Conservation (phyloP, 2,329 filamentous ascomycete genomes). For the Fusarium mundagurra region DNA sequence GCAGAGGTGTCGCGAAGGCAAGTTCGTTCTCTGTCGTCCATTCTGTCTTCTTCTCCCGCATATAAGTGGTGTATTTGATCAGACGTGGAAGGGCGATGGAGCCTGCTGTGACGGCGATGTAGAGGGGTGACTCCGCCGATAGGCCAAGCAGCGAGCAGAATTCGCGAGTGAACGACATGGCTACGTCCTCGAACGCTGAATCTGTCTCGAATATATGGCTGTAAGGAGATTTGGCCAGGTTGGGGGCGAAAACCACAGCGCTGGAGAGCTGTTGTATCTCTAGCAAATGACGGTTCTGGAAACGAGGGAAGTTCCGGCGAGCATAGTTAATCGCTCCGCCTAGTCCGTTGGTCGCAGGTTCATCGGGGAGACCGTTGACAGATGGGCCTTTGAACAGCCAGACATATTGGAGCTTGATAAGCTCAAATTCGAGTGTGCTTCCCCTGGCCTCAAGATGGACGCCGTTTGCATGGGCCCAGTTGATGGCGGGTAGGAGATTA, state of each 20-base stretch:
- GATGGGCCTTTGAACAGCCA: slow-evolving; percentile 79
- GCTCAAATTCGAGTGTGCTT: slow-evolving; percentile 94
- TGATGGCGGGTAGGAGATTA: slow-evolving; percentile 84
- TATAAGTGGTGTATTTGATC: slow-evolving; percentile 87
- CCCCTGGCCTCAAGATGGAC: slow-evolving; percentile 79
- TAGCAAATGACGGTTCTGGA: slow-evolving; percentile 76
- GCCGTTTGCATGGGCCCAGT: slow-evolving; percentile 82
- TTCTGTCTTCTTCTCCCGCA: slow-evolving; percentile 88
- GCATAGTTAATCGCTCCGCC: slow-evolving; percentile 80
- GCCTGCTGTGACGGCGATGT: slow-evolving; percentile 91
- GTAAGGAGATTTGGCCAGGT: slow-evolving; percentile 83
- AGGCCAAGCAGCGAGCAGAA: slow-evolving; percentile 93
- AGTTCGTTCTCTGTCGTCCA: slow-evolving; percentile 95
- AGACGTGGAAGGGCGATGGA: slow-evolving; percentile 90
- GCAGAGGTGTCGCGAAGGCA: slow-evolving; percentile 76
- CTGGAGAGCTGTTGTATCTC: slow-evolving; percentile 86
- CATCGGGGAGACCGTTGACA: slow-evolving; percentile 65
- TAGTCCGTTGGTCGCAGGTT: slow-evolving; percentile 61
- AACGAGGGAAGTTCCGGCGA: slow-evolving; percentile 75
- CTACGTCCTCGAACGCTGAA: slow-evolving; percentile 82
- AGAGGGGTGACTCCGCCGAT: slow-evolving; percentile 90
- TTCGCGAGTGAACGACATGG: slow-evolving; percentile 88
- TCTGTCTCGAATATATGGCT: slow-evolving; percentile 78
- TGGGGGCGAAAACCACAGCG: slow-evolving; percentile 81
- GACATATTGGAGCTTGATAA: slow-evolving; percentile 88